Conservation (phyloP, 192 early-diverging fungal species). For the Entomortierella parvispora region DNA sequence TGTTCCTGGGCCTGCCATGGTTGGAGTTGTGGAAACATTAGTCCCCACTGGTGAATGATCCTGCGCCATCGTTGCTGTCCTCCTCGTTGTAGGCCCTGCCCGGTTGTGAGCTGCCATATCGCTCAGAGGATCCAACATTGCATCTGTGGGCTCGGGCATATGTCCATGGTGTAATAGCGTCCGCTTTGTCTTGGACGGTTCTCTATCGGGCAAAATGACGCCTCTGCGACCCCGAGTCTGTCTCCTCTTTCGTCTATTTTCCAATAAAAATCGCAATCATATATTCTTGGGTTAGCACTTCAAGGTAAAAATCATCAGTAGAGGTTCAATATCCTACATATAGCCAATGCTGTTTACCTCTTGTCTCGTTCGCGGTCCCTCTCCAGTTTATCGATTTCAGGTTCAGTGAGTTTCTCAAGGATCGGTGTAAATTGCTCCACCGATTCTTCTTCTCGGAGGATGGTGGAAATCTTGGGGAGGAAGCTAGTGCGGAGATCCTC, state of each 20-base stretch:
- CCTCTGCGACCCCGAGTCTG: slow-evolving; percentile 79
- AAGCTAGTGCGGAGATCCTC: slow-evolving; percentile 78
- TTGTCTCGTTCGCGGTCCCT: slow-evolving; percentile 85
- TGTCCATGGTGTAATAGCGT: slow-evolving; percentile 60
- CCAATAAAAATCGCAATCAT: no score
- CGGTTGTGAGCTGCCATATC: slow-evolving; percentile 15
- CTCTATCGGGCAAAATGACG: slow-evolving; percentile 74
- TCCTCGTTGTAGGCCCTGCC: slow-evolving; percentile 38
- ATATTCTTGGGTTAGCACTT: no score
- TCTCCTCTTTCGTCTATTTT: slow-evolving; percentile 84
- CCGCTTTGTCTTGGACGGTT: slow-evolving; percentile 71
- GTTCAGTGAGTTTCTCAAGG: slow-evolving; percentile 70
- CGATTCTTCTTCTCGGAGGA: slow-evolving; percentile 58
- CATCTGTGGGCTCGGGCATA: slow-evolving; percentile 55
- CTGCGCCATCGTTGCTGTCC: slow-evolving; percentile 36
- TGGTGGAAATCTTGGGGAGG: slow-evolving; percentile 67
- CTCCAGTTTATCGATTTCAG: slow-evolving; percentile 84
- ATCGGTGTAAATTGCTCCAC: slow-evolving; percentile 72
- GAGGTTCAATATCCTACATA: no score
- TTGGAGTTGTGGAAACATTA: slow-evolving; percentile 3
- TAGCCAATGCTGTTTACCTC: slow-evolving; percentile 56
- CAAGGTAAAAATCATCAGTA: no score
- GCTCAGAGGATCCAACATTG: slow-evolving; percentile 20
- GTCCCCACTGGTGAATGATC: slow-evolving; percentile 34
- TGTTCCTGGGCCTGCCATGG: slow-evolving; percentile 41